phyloP scores from a whole-genome alignment of 345 rosid genomes.

The Eucalyptus shirleyi region DNA sequence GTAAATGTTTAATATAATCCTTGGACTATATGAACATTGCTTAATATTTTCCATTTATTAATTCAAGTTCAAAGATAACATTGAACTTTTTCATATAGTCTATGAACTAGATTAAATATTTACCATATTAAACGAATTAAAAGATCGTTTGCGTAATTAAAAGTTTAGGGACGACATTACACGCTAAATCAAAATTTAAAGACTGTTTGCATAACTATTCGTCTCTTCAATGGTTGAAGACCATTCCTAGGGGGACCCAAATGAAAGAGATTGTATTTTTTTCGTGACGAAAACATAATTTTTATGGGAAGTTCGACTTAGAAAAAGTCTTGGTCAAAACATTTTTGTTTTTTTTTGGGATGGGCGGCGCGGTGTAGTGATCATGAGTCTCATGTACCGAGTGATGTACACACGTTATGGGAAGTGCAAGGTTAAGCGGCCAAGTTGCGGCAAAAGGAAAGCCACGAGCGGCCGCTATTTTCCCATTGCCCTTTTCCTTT shows the following conservation, averaged over 20 bases:
- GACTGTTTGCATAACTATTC: too few relatives aligned
- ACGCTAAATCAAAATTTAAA: background rate
- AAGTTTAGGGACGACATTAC: fast-evolving
- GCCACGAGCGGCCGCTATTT: background rate
- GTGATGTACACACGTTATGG: background rate
- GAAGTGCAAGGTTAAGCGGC: background rate
- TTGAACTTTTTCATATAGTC: too few relatives aligned
- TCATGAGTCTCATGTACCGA: background rate
- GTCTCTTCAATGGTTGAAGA: background rate
- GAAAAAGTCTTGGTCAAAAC: background rate
- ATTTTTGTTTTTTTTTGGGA: background rate
- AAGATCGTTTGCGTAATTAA: fast-evolving
- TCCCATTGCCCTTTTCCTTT: background rate
- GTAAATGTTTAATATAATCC: too few relatives aligned
- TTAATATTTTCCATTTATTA: too few relatives aligned
- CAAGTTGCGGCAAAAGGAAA: background rate
- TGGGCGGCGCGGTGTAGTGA: background rate
- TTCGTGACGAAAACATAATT: background rate
- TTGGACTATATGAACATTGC: background rate
- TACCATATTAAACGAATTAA: background rate
- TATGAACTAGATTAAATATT: too few relatives aligned
- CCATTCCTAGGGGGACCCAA: background rate
- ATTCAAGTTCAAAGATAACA: too few relatives aligned
- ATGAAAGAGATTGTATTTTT: background rate
- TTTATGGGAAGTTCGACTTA: background rate